Conservation (phyloP, 139 green algal species). For the Asterochloris erici region DNA sequence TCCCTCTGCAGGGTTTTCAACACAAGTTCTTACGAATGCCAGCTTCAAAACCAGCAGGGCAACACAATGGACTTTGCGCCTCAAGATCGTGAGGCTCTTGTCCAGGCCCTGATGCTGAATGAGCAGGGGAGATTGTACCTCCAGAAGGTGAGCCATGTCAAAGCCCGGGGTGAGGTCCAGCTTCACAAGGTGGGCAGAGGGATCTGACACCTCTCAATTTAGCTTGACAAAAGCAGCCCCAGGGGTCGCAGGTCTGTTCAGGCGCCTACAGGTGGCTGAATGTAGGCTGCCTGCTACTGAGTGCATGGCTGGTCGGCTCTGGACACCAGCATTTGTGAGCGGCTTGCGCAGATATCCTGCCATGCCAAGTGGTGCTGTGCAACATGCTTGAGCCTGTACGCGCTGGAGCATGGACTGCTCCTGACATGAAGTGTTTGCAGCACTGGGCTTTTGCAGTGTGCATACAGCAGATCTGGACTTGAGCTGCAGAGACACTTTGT, state of each 20-base stretch:
- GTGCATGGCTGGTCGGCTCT: neutral
- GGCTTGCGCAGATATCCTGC: neutral
- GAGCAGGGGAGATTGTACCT: slow-evolving; percentile 22
- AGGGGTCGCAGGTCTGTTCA: neutral
- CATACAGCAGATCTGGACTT: too few relatives aligned
- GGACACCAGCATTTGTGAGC: neutral
- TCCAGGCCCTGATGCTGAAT: slow-evolving; percentile 55
- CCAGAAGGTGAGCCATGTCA: neutral
- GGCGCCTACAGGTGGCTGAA: neutral
- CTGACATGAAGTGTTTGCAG: neutral
- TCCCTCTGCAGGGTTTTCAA: slow-evolving; percentile 1
- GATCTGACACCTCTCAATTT: neutral
- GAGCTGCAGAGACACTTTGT: neutral
- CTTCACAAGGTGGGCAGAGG: too few relatives aligned
- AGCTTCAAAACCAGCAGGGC: slow-evolving; percentile 55
- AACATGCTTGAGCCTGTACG: neutral
- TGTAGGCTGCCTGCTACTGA: neutral
- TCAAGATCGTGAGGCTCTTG: slow-evolving; percentile 40
- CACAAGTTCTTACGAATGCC: slow-evolving; percentile 27
- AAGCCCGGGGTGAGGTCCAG: neutral
- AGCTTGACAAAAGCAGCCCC: neutral
- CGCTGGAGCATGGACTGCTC: neutral
- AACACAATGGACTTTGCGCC: slow-evolving; percentile 20
- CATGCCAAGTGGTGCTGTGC: neutral
- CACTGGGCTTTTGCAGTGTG: neutral